Conservation (phyloP, 352 stramenopile genomes). For the Globisporangium middletonii region DNA sequence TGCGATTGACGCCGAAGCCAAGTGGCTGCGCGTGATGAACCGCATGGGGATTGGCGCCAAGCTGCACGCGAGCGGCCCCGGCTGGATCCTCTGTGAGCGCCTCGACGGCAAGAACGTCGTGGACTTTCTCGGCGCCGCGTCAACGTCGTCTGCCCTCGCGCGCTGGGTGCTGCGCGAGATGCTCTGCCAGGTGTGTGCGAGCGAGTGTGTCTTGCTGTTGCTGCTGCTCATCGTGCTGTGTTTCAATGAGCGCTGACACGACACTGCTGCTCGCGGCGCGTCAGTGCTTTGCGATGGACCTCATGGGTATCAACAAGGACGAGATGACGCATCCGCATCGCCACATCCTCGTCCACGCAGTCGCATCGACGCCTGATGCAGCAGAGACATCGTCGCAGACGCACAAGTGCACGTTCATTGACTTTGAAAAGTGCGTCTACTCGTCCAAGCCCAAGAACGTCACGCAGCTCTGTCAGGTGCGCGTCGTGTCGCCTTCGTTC, state of each 20-base stretch:
- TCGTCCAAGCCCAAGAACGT: conserved; percentile 74
- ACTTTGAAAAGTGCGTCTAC: conserved; percentile 72
- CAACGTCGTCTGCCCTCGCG: conserved; percentile 24
- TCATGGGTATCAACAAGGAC: conserved; percentile 72
- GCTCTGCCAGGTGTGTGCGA: conserved; percentile 45
- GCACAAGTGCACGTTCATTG: conserved; percentile 61
- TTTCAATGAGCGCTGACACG: not conserved
- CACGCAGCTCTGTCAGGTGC: conserved; percentile 69
- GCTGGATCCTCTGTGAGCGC: conserved; percentile 61
- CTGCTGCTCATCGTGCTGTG: not conserved
- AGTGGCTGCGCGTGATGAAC: conserved; percentile 58
- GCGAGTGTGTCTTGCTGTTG: not conserved
- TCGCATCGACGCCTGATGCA: not conserved
- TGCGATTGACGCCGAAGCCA: conserved; percentile 40
- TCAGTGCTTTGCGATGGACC: conserved; percentile 68
- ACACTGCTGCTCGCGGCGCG: not conserved
- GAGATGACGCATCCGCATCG: conserved; percentile 78
- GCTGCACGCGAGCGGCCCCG: conserved; percentile 30
- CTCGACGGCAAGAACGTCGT: conserved; percentile 54
- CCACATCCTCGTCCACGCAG: conserved; percentile 51
- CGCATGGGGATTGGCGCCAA: conserved; percentile 49
- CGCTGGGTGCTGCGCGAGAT: conserved; percentile 57
- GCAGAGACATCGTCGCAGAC: not conserved
- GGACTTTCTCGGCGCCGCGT: conserved; percentile 35
- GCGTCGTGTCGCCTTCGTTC: too few relatives aligned